Base-by-base conservation (phyloP, 805 yeast species). In the Starmera dryadoides region DNA sequence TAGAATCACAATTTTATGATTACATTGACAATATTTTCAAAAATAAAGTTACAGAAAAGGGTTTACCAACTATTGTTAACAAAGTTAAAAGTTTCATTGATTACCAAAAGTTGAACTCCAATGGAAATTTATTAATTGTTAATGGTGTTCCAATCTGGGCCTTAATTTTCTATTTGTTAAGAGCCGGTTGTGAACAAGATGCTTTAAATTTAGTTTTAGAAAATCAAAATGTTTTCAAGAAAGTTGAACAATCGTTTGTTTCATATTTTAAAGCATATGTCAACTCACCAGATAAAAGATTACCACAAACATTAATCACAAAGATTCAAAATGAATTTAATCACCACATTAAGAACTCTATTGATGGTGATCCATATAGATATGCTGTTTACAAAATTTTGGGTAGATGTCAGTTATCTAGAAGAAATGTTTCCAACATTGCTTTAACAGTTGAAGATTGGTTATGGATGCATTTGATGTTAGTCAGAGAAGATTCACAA, bases 111-210 rank as follows among this genome's bases (percentile, higher is more conserved):
- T 63, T 59, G 50, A 75, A 60, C 55, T 62, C 59, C 43, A 63
- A 64, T 38, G 65, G 68, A n/a, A 73, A 74, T 43, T 50, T 84
- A 35, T 71, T 81, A 31, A 64, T 81, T 39, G 79, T 87, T 19
- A 89, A 91, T 60, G 88, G 88, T 15, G 67, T 75, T 2, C 98
- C 98, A 9, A 75, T 93, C n/a, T 91, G 98, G 98, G 96, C 96
- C 0, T 63, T 87, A 30, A 63, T 93, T 10, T 93, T 83, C 56
- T 91, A 86, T 59, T 66, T 91, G 44, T 59, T 93, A 37, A 78
- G 98, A 53, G 80, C 91, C 3, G 98, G 98, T 2, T 75, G 84
- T 47, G 63, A 75, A 46, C 66, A 76, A 35, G 98, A 89, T 47
- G 96, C 96, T 0, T 63, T 84, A 25, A 79, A 78, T 30, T 73